These are phyloP conservation scores for Neonectria ditissima DNA, from an alignment of 2,329 filamentous ascomycete genomes.

Conservation along the genomic window DNA sequence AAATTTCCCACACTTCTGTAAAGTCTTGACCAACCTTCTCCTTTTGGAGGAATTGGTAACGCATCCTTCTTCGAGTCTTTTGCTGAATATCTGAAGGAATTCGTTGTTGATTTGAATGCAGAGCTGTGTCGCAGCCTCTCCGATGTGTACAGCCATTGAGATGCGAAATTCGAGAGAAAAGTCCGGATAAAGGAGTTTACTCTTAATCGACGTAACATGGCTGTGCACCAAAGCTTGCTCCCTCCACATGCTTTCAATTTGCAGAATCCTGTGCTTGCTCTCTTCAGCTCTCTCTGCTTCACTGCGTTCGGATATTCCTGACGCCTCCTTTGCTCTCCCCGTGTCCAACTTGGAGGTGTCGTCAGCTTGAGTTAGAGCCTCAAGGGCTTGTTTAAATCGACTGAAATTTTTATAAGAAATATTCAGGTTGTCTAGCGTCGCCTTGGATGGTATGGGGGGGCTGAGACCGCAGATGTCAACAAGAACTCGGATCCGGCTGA, in stretches of 20 bases:
- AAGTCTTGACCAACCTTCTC: conserved; percentile 1
- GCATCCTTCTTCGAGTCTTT: conserved; percentile 14
- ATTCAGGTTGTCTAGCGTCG: conserved; percentile 42
- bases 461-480: conserved; percentile 53
- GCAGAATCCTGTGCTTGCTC: conserved; percentile 44
- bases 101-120: conserved; percentile 42
- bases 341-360: conserved; percentile 22
- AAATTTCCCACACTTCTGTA: conserved; percentile 32
- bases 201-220: conserved; percentile 49
- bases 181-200: conserved; percentile 49
- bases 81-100: conserved; percentile 25
- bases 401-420: conserved; percentile 40
- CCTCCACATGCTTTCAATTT: conserved; percentile 51
- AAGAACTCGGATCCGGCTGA: conserved; percentile 49
- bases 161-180: conserved; percentile 45
- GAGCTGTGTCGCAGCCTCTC: conserved; percentile 34
- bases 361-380: conserved; percentile 34
- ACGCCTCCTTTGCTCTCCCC: not conserved
- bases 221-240: conserved; percentile 47
- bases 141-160: conserved; percentile 47
- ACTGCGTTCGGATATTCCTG: not conserved
- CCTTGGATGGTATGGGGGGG: conserved; percentile 18
- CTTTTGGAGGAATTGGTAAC: not conserved
- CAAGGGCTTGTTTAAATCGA: conserved; percentile 36
- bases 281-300: conserved; percentile 23